Evolutionary conservation across 805 yeast genomes (phyloP).

Genomic region (Kregervanrija fluxuum): DNA sequence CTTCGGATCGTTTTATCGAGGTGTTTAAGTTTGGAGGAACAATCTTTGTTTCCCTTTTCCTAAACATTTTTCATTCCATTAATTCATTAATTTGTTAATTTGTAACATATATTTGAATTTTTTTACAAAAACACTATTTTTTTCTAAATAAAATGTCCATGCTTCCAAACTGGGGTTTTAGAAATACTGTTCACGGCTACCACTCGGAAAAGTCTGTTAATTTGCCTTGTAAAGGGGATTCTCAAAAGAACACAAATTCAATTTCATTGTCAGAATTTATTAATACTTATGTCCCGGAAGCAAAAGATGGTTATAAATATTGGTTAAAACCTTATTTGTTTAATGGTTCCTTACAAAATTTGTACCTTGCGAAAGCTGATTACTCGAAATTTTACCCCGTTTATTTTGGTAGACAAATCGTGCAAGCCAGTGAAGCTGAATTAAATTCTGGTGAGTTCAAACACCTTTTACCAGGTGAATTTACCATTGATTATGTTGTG

Average conservation of each 20-base stretch:
- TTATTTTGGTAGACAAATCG: slow-evolving; percentile 37
- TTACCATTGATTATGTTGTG: slow-evolving; percentile 44
- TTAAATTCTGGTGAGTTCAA: slow-evolving; percentile 7
- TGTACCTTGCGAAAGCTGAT: slow-evolving; percentile 39
- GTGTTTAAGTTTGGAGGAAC: no score
- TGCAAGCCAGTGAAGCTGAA: slow-evolving; percentile 25
- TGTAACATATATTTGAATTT: no score
- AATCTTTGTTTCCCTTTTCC: no score
- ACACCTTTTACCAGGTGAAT: slow-evolving; percentile 30
- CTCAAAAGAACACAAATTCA: slow-evolving; percentile 6
- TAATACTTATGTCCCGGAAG: slow-evolving; percentile 32
- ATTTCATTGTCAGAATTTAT: slow-evolving; percentile 30
- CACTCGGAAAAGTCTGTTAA: slow-evolving; percentile 19
- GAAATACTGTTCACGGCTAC: slow-evolving; percentile 23
- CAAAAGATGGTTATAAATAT: slow-evolving; percentile 31
- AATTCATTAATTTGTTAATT: no score
- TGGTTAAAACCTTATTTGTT: slow-evolving; percentile 39
- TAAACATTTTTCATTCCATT: no score
- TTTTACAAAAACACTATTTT: background rate
- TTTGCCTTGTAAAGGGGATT: slow-evolving; percentile 16
- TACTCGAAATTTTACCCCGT: slow-evolving; percentile 35
- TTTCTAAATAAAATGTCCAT: slow-evolving; percentile 2
- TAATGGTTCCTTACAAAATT: slow-evolving; percentile 44
- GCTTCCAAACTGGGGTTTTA: slow-evolving; percentile 27
- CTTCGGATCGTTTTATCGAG: no score